Percentiles rank a stretch among this genome's conserved stretches.
phyloP scores from a whole-genome alignment of 2,329 filamentous ascomycete species.

The Chaetomium sp. region DNA sequence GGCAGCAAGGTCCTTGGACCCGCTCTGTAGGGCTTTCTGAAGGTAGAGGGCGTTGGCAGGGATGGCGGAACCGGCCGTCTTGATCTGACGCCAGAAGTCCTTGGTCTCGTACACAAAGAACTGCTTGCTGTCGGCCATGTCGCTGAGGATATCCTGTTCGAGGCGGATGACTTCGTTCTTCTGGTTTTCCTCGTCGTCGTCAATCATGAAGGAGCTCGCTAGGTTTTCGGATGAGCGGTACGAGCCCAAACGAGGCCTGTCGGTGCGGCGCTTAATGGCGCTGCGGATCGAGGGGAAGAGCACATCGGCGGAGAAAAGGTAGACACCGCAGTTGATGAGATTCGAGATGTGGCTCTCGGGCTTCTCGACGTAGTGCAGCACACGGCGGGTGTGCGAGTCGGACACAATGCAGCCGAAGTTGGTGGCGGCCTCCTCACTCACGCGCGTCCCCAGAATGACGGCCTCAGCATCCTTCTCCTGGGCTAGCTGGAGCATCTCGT shows the following conservation, averaged over 20 bases:
- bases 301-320: constrained; percentile 92
- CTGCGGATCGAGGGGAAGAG: constrained; percentile 95
- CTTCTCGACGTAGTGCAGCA: constrained; percentile 99
- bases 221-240: constrained; percentile 96
- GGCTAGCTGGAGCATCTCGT: constrained; percentile 93
- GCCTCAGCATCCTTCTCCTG: constrained; percentile 95
- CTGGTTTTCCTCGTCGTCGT: constrained; percentile 69
- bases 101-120: constrained; percentile 99
- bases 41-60: constrained; percentile 96
- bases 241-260: constrained; percentile 87
- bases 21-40: constrained; percentile 85
- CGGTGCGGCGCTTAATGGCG: constrained; percentile 92
- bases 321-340: constrained; percentile 98
- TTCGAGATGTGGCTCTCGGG: constrained; percentile 97
- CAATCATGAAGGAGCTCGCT: constrained; percentile 61
- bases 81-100: constrained; percentile 99
- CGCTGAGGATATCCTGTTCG: constrained; percentile 94
- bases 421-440: constrained; percentile 84
- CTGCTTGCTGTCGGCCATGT: constrained; percentile 94
- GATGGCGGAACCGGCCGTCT: constrained; percentile 95
- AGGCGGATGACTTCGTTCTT: constrained; percentile 88
- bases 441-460: constrained; percentile 89
- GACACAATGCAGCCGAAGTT: constrained; percentile 99
- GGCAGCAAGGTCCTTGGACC: constrained; percentile 77
- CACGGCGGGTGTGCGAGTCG: constrained; percentile 88